A percentile compares a stretch with the other conserved stretches of the same genome.
Conservation (phyloP, 257 asterid species). For the Nicotiana undulata region DNA sequence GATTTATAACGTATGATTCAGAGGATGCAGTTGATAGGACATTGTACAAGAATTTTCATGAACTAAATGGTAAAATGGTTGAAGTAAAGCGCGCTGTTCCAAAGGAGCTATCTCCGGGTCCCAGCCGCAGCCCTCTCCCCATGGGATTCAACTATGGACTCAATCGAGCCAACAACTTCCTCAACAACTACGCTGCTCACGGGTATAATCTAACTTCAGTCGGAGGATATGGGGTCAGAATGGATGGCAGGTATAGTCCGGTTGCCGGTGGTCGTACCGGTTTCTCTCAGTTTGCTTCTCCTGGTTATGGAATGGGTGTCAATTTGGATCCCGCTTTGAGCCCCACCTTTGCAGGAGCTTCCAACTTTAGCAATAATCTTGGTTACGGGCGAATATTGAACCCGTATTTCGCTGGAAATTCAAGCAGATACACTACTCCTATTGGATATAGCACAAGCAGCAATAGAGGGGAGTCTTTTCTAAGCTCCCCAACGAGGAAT, state of each 20-base stretch:
- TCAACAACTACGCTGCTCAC: slow-evolving; percentile 42
- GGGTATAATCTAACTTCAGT: slow-evolving; percentile 51
- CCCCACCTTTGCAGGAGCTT: slow-evolving; percentile 49
- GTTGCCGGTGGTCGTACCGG: slow-evolving; percentile 52
- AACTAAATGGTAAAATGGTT: slow-evolving; percentile 73
- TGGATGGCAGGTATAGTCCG: slow-evolving; percentile 66
- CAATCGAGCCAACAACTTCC: slow-evolving; percentile 46
- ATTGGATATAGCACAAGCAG: slow-evolving; percentile 53
- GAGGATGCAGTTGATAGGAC: slow-evolving; percentile 78
- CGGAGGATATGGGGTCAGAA: slow-evolving; percentile 57
- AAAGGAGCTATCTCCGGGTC: slow-evolving; percentile 67
- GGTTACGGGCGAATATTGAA: slow-evolving; percentile 53
- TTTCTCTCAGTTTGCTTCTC: slow-evolving; percentile 45
- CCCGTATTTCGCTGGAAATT: slow-evolving; percentile 50
- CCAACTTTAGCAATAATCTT: slow-evolving; percentile 50
- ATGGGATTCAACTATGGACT: slow-evolving; percentile 54
- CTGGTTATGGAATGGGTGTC: slow-evolving; percentile 56
- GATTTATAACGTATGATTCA: slow-evolving; percentile 69
- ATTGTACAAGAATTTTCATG: slow-evolving; percentile 66
- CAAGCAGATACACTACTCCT: slow-evolving; percentile 56
- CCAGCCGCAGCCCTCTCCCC: slow-evolving; percentile 44
- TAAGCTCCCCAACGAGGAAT: slow-evolving; percentile 43
- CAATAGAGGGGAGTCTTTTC: slow-evolving; percentile 47
- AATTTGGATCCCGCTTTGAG: slow-evolving; percentile 57
- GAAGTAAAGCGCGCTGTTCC: slow-evolving; percentile 90